phyloP scores from a whole-genome alignment of 768 basidiomycete genomes.

The Cyathus striatus region DNA sequence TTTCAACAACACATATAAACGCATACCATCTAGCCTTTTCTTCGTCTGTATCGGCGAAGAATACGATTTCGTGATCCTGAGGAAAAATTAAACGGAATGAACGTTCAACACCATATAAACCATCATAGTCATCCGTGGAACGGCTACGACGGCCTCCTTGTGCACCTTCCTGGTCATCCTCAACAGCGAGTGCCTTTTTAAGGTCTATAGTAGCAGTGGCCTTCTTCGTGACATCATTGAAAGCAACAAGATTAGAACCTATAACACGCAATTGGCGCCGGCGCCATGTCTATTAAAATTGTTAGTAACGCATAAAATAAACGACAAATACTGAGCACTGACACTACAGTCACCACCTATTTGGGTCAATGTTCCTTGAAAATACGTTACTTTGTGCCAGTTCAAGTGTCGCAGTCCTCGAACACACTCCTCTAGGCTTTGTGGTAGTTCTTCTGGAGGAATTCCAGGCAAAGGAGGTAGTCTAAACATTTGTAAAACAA shows the following conservation, averaged over 20 bases:
- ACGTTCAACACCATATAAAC: conserved; percentile 66
- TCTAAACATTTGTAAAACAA: conserved; percentile 87
- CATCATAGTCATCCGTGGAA: conserved; percentile 55
- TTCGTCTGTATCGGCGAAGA: conserved; percentile 88
- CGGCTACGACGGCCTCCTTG: conserved; percentile 32
- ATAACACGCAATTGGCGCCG: conserved; percentile 80
- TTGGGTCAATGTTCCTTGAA: conserved; percentile 90
- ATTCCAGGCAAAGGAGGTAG: conserved; percentile 87
- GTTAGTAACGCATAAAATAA: conserved; percentile 3
- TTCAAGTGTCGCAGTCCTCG: conserved; percentile 84
- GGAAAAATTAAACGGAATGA: conserved; percentile 85
- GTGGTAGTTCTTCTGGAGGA: conserved; percentile 71
- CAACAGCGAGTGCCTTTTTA: conserved; percentile 72
- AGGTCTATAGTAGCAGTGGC: conserved; percentile 88
- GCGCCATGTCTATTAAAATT: conserved; percentile 60
- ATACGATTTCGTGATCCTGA: conserved; percentile 72
- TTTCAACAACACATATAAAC: not conserved
- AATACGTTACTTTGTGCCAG: conserved; percentile 94
- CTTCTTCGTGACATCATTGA: conserved; percentile 90
- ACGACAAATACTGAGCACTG: conserved; percentile 22
- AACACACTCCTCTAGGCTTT: conserved; percentile 89
- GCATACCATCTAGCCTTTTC: conserved; percentile 84
- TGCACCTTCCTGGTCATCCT: conserved; percentile 66
- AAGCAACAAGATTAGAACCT: conserved; percentile 82
- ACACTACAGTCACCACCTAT: conserved; percentile 90